Conservation (phyloP, 257 asterid species). For the Galeopsis tetrahit region DNA sequence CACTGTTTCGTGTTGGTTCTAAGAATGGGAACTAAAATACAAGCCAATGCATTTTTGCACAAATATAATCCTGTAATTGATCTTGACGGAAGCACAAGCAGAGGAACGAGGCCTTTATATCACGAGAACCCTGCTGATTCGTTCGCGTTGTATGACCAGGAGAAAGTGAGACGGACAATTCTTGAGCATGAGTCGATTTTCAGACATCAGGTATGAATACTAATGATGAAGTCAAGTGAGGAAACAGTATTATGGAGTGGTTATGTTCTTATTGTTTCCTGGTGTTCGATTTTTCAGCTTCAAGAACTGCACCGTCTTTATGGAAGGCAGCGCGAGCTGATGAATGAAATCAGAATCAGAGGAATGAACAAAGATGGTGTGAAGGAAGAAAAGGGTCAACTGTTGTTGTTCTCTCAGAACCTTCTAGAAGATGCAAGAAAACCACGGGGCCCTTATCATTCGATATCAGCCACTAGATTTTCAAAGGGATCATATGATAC, state of each 20-base stretch:
- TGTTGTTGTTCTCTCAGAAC: conserved; percentile 28
- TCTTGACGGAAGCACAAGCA: conserved; percentile 43
- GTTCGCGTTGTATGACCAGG: conserved; percentile 39
- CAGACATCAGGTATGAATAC: conserved; percentile 60
- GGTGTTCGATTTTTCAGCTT: conserved; percentile 51
- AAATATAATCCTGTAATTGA: conserved; percentile 46
- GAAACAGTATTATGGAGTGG: not conserved
- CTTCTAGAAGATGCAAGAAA: conserved; percentile 34
- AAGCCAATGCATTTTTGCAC: conserved; percentile 44
- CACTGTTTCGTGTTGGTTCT: conserved; percentile 31
- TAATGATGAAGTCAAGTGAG: not conserved
- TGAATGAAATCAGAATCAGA: conserved; percentile 50
- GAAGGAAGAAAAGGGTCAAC: conserved; percentile 32
- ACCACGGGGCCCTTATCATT: conserved; percentile 37
- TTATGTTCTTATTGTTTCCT: not conserved
- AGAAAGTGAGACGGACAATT: conserved; percentile 62
- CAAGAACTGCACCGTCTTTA: conserved; percentile 86
- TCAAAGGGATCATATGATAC: conserved; percentile 27
- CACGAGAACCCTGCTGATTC: conserved; percentile 36
- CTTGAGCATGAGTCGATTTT: conserved; percentile 70
- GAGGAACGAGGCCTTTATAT: conserved; percentile 41
- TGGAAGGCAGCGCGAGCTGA: conserved; percentile 68
- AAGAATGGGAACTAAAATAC: conserved; percentile 80
- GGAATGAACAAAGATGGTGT: conserved; percentile 27
- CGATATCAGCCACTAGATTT: conserved; percentile 24